A percentile compares a stretch with the other conserved stretches of the same genome.
phyloP scores from a whole-genome alignment of 805 yeast species.

The Barnettozyma botsteinii region DNA sequence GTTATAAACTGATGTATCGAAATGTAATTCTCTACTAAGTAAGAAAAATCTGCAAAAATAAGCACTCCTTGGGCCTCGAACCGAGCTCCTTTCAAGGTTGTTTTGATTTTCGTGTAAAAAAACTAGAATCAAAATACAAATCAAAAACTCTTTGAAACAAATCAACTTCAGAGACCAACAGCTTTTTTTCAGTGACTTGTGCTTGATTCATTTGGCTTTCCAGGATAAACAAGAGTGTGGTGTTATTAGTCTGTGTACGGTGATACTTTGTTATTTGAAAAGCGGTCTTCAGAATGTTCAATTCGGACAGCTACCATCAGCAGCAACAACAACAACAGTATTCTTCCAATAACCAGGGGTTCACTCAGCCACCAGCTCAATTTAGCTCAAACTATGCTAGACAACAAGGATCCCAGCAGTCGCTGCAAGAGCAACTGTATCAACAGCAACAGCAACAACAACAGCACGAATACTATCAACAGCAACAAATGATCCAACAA shows the following conservation, averaged over 20 bases:
- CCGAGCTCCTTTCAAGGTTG: background rate
- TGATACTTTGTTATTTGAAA: too few relatives aligned
- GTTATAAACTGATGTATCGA: conserved; percentile 11
- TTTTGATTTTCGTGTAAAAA: background rate
- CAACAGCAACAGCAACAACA: conserved; percentile 29
- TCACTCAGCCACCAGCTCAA: conserved; percentile 30
- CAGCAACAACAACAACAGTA: conserved; percentile 10
- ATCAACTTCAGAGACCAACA: too few relatives aligned
- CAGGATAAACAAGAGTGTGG: too few relatives aligned
- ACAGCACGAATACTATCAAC: conserved; percentile 18
- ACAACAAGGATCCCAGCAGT: conserved; percentile 35
- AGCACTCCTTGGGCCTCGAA: background rate
- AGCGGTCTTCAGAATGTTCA: conserved; percentile 18
- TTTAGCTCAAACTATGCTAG: conserved; percentile 33
- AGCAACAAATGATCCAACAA: conserved; percentile 18
- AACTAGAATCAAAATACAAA: background rate
- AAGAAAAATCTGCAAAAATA: background rate
- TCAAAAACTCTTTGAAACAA: too few relatives aligned
- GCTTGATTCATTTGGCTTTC: too few relatives aligned
- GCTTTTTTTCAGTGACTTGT: too few relatives aligned
- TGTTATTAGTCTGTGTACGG: too few relatives aligned
- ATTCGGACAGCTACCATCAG: conserved; percentile 15
- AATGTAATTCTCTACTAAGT: background rate
- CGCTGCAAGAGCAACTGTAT: conserved; percentile 32
- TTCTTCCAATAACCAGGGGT: conserved; percentile 19